phyloP scores from a whole-genome alignment of 2,329 filamentous ascomycete genomes.

The Rhinocladiella similis region DNA sequence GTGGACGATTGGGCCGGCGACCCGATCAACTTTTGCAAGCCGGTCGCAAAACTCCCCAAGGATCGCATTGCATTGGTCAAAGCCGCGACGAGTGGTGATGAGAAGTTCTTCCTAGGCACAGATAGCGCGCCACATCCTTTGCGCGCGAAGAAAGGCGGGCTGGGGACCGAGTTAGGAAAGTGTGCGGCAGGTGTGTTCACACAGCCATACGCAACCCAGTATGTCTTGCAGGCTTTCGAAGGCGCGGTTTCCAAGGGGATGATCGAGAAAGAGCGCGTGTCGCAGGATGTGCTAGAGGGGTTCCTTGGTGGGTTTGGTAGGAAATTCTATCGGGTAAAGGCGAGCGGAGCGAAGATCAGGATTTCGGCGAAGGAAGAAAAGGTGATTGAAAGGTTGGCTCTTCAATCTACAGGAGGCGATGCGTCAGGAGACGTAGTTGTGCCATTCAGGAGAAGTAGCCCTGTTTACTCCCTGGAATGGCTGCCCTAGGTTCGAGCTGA shows the following conservation, averaged over 20 bases:
- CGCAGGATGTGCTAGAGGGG: slow-evolving; percentile 53
- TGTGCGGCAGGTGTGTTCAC: slow-evolving; percentile 63
- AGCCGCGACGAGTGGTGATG: slow-evolving; percentile 55
- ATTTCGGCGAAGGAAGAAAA: slow-evolving; percentile 18
- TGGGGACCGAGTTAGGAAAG: slow-evolving; percentile 34
- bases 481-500: not conserved
- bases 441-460: slow-evolving; percentile 19
- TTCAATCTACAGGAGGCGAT: slow-evolving; percentile 1
- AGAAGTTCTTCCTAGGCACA: slow-evolving; percentile 68
- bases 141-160: slow-evolving; percentile 54
- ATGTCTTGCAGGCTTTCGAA: slow-evolving; percentile 60
- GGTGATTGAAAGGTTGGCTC: slow-evolving; percentile 7
- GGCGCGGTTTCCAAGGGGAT: slow-evolving; percentile 56
- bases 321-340: slow-evolving; percentile 46
- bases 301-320: slow-evolving; percentile 61
- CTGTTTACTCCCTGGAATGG: slow-evolving; percentile 24
- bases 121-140: slow-evolving; percentile 69
- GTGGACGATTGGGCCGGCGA: slow-evolving; percentile 72
- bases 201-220: slow-evolving; percentile 59
- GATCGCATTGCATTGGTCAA: slow-evolving; percentile 72
- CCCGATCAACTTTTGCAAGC: slow-evolving; percentile 79
- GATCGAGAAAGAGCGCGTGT: slow-evolving; percentile 56
- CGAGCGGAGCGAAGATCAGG: slow-evolving; percentile 16
- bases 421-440: slow-evolving; percentile 17
- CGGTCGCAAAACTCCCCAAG: slow-evolving; percentile 69